phyloP scores from a whole-genome alignment of 495 filamentous ascomycete genomes.

The Daldinia caldariorum region DNA sequence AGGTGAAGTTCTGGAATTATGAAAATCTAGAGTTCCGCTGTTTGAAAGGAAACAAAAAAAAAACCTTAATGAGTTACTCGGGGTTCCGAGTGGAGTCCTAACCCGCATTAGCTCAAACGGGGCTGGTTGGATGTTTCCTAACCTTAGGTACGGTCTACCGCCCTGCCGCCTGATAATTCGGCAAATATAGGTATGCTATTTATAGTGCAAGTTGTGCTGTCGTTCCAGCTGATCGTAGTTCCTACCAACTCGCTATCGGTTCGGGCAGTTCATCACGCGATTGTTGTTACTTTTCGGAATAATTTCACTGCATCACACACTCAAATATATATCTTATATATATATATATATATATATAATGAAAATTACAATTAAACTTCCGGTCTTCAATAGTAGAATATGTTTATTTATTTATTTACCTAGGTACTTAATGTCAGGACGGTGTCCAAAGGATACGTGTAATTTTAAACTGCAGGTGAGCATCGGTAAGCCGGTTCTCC shows the following conservation, averaged over 20 bases:
- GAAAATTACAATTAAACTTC: no score
- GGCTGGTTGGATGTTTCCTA: neutral
- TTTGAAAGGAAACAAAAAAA: slow-evolving; percentile 14
- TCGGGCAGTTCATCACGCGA: slow-evolving; percentile 1
- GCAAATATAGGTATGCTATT: slow-evolving; percentile 15
- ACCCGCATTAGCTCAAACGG: neutral
- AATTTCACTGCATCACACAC: neutral
- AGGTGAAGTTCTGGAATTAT: neutral
- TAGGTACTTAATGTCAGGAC: no score
- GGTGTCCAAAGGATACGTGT: no score
- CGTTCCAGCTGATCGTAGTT: neutral
- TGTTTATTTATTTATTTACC: neutral
- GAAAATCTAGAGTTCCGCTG: slow-evolving; percentile 4
- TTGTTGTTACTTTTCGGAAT: neutral
- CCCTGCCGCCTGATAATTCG: slow-evolving; percentile 16
- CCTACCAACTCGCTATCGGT: neutral
- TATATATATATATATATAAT: no score
- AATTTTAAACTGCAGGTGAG: no score
- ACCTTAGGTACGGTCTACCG: neutral
- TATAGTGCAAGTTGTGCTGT: neutral
- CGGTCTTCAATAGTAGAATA: neutral
- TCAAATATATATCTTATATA: no score
- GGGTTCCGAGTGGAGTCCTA: slow-evolving; percentile 12
- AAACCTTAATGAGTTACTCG: neutral
- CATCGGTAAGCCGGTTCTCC: no score